phyloP scores from a whole-genome alignment of 176 grass and related monocot genomes.

The Musa schizocarpa region DNA sequence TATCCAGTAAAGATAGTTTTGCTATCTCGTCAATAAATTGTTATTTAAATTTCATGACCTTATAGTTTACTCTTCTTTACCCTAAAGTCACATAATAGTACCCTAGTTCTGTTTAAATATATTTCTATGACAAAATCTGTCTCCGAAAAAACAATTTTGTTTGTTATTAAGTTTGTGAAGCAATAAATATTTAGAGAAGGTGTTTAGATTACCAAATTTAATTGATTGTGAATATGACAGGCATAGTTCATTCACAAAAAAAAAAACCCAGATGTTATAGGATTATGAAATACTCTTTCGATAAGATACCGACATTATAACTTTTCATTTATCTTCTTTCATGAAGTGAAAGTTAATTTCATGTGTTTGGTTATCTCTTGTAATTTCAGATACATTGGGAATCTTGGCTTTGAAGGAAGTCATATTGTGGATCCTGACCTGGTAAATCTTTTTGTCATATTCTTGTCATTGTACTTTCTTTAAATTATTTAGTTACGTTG shows the following conservation, averaged over 20 bases:
- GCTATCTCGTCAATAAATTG: no score
- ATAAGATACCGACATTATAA: not conserved
- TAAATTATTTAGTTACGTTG: not conserved
- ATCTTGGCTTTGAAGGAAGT: constrained; percentile 95
- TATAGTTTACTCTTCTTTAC: no score
- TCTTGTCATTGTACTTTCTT: not conserved
- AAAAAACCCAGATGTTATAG: not conserved
- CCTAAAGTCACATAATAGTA: no score
- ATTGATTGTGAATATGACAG: not conserved
- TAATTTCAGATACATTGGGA: constrained; percentile 60
- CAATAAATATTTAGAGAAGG: no score
- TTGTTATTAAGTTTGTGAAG: no score
- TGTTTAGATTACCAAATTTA: not conserved
- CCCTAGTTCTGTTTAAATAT: no score
- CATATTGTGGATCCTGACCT: constrained; percentile 88
- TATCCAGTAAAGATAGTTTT: no score
- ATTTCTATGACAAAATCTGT: no score
- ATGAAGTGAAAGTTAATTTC: not conserved
- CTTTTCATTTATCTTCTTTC: not conserved
- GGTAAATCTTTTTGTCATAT: constrained; percentile 31
- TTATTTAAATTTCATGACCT: no score
- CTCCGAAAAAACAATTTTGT: no score
- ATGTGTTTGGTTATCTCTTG: not conserved
- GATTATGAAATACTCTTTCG: not conserved
- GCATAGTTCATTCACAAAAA: not conserved